Conservation (phyloP, 768 basidiomycete species). For the Dacryopinax spathularia region DNA sequence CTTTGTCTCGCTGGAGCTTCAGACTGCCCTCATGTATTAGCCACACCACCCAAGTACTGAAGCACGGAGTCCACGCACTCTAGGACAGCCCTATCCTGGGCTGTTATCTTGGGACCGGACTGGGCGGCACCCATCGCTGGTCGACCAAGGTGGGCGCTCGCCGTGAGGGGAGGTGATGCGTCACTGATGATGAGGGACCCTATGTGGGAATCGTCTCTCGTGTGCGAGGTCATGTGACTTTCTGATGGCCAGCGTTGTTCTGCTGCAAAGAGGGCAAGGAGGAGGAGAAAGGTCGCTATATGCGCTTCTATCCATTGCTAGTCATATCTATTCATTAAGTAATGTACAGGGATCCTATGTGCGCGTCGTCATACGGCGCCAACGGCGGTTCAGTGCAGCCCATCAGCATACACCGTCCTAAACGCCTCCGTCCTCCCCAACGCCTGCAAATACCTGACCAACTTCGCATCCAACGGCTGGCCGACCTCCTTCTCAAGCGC, state of each 20-base stretch:
- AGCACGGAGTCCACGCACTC: conserved; percentile 46
- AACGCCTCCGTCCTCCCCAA: conserved; percentile 36
- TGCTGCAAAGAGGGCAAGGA: no score
- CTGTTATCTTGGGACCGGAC: conserved; percentile 63
- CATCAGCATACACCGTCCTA: conserved; percentile 23
- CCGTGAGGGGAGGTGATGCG: neutral
- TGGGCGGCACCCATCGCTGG: conserved; percentile 21
- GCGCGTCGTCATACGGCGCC: no score
- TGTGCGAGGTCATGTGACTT: neutral
- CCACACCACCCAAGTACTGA: conserved; percentile 6
- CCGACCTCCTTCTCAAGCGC: conserved; percentile 27
- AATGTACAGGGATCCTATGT: no score
- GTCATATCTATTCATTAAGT: no score
- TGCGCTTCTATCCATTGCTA: no score
- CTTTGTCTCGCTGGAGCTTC: conserved; percentile 89
- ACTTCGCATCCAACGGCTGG: conserved; percentile 26
- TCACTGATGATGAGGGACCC: neutral
- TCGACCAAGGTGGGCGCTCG: neutral
- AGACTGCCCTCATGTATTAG: conserved; percentile 39
- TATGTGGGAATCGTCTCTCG: neutral
- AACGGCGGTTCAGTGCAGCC: conserved; percentile 27
- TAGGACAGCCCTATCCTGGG: conserved; percentile 85
- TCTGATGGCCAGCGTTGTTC: neutral
- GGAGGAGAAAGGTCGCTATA: no score
- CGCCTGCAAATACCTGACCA: conserved; percentile 31